A percentile compares a stretch with the other conserved stretches of the same genome.
These are phyloP conservation scores for Amanita subjunquillea DNA, from an alignment of 768 basidiomycete species.

Conservation along the genomic window DNA sequence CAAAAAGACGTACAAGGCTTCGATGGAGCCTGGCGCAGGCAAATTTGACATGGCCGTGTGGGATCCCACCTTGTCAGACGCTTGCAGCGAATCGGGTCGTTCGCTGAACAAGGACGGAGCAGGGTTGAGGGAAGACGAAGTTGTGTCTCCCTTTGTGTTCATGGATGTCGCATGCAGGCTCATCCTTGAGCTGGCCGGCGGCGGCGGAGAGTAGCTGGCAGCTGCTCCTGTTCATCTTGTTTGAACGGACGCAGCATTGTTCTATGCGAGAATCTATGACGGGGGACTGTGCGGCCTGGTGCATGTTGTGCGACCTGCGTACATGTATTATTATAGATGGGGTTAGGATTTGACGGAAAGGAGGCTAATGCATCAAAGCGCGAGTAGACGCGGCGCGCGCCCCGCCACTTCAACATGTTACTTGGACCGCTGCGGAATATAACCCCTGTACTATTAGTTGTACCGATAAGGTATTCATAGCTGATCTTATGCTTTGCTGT, in stretches of 20 bases:
- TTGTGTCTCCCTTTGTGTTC: constrained; percentile 86
- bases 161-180: constrained; percentile 92
- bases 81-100: constrained; percentile 45
- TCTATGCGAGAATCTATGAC: background rate
- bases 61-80: constrained; percentile 38
- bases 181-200: constrained; percentile 86
- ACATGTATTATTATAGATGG: constrained; percentile 3
- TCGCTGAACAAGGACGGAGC: constrained; percentile 41
- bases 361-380: background rate
- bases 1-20: constrained; percentile 85
- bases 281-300: background rate
- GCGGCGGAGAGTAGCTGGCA: constrained; percentile 20
- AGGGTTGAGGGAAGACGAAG: constrained; percentile 42
- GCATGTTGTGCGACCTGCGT: background rate
- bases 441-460: background rate
- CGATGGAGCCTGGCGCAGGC: constrained; percentile 53
- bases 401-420: background rate
- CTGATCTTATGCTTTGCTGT: background rate
- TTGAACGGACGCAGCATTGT: background rate
- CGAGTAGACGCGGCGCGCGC: too few species aligned
- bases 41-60: constrained; percentile 57
- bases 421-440: background rate
- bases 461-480: background rate
- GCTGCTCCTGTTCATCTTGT: background rate
- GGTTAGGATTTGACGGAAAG: background rate